Evolutionary conservation across 768 basidiomycete species (phyloP).

Genomic region (Boletus rubescentipes): DNA sequence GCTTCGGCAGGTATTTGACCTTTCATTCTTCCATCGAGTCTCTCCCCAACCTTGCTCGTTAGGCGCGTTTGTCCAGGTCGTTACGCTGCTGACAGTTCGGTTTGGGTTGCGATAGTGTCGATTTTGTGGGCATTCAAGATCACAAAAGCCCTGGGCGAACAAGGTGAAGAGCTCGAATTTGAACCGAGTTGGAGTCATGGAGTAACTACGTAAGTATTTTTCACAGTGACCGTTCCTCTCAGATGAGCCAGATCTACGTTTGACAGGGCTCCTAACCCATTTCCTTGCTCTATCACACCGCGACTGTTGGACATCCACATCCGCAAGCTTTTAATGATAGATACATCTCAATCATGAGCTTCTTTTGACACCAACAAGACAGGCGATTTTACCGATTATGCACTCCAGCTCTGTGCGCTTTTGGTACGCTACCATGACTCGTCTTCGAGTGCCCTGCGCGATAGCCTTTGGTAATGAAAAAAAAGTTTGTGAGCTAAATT

Average conservation of each 20-base stretch:
- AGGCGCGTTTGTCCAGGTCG: slow-evolving; percentile 34
- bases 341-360: background rate
- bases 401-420: background rate
- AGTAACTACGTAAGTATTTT: slow-evolving; percentile 8
- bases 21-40: background rate
- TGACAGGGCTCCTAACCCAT: slow-evolving; percentile 10
- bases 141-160: slow-evolving; percentile 19
- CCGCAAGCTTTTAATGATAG: background rate
- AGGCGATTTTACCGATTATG: background rate
- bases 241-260: background rate
- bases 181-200: slow-evolving; percentile 14
- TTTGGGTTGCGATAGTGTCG: slow-evolving; percentile 32
- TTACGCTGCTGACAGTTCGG: slow-evolving; percentile 26
- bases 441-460: background rate
- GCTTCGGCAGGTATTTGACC: slow-evolving; percentile 24
- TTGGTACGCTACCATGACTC: background rate
- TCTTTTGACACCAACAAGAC: background rate
- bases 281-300: slow-evolving; percentile 14
- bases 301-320: slow-evolving; percentile 1
- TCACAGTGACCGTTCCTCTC: too few species aligned
- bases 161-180: slow-evolving; percentile 27
- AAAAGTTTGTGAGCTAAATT: slow-evolving; percentile 7
- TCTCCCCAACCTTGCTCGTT: background rate
- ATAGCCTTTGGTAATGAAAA: background rate
- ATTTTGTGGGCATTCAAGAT: slow-evolving; percentile 29